A percentile compares a stretch with the other conserved stretches of the same genome.
These are phyloP conservation scores for Exophiala sp. DNA, from an alignment of 2,329 filamentous ascomycete genomes.

Conservation along the genomic window DNA sequence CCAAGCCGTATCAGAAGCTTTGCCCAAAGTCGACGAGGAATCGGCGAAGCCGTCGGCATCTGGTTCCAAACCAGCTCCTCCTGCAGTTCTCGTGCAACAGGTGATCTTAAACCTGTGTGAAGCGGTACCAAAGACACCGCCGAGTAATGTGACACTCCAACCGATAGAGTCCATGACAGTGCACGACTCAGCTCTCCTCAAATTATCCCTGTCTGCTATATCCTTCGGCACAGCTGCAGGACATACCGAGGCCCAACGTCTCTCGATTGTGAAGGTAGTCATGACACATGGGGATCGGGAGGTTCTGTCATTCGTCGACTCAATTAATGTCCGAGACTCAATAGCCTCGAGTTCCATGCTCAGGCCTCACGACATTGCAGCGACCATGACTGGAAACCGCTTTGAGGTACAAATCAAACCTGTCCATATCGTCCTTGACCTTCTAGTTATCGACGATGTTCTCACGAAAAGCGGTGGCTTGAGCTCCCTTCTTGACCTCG, in stretches of 20 bases:
- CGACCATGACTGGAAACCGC: slow-evolving; percentile 19
- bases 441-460: slow-evolving; percentile 79
- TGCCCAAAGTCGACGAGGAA: slow-evolving; percentile 3
- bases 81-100: slow-evolving; percentile 5
- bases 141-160: slow-evolving; percentile 13
- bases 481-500: slow-evolving; percentile 84
- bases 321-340: slow-evolving; percentile 41
- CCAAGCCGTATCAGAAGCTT: slow-evolving; percentile 10
- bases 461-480: slow-evolving; percentile 86
- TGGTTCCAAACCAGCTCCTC: not conserved
- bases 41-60: not conserved
- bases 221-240: not conserved
- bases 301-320: slow-evolving; percentile 52
- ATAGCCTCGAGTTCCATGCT: slow-evolving; percentile 28
- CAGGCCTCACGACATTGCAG: slow-evolving; percentile 24
- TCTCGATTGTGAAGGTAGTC: slow-evolving; percentile 38
- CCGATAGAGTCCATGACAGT: slow-evolving; percentile 13
- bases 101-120: slow-evolving; percentile 18
- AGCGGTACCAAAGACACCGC: slow-evolving; percentile 15
- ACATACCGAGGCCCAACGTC: slow-evolving; percentile 5
- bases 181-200: slow-evolving; percentile 16
- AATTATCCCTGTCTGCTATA: slow-evolving; percentile 11
- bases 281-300: slow-evolving; percentile 49
- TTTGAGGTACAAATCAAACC: slow-evolving; percentile 72
- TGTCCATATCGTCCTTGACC: slow-evolving; percentile 69